Base-by-base conservation (phyloP, 208 protist species). In the Leishmania aethiopica region DNA sequence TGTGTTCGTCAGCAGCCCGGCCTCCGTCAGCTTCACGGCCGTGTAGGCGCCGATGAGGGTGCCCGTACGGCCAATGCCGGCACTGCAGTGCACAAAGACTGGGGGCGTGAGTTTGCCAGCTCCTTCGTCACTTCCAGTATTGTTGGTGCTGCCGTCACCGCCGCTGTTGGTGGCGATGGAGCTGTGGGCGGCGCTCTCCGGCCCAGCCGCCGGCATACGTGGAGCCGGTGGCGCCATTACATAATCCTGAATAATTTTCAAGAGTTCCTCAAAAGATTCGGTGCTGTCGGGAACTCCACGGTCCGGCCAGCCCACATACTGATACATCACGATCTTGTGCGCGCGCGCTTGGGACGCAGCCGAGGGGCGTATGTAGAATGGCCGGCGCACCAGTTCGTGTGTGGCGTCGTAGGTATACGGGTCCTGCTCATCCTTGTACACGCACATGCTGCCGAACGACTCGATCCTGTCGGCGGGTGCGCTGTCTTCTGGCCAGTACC, bases 261-360 rank as follows among this genome's bases (percentile, higher is more conserved):
- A 78, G 8, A 97, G 88, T n/a, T 81, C 80, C 28, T 92, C 85
- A 75, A 97, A 93, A 1, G 89, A 81, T 53, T 86, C 85, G 40
- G 86, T 89, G 75, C 88, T 93, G 75, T 82, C 69, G 40, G 94
- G 94, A 10, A 97, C 89, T n/a, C 92, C 92, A 70, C 92, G 93
- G 83, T 97, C 94, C 1, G 94, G 94, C 93, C 94, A 97, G 37
- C 91, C 93, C 8, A 86, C 88, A 78, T 97, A 97, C 90, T 97
- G 94, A 62, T 96, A 82, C 76, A 94, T 89, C 11, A 83, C 59
- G 28, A 97, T 47, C 74, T 84, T 88, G 78, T 92, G 90, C 32
- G 69, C 37, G 64, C 32, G 49, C 80, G 73, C 28, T 69, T n/a
- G 73, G 37, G 79, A 55, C 57, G 49, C 57, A n/a, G 78, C 47